Evolutionary conservation across 768 basidiomycete species (phyloP), one percentile per base, ranked within the genome.

Genomic region (Boletus reticulatus): DNA sequence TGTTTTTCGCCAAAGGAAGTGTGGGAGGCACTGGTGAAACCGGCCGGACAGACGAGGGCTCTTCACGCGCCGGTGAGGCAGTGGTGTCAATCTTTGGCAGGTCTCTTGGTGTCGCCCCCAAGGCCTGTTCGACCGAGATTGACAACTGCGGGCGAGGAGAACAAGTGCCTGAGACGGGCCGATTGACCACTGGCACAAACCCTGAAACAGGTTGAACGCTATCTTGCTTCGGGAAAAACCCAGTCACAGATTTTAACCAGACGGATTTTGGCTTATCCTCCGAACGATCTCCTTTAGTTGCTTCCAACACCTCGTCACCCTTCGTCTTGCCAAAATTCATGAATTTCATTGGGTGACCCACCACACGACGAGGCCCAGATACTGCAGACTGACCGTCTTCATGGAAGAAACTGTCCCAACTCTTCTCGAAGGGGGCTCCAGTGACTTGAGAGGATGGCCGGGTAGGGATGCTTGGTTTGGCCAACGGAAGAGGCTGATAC

Each of bases 321-420:
- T 72, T 71, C 63, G 75, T 80, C 59, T 74, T 74, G 12, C 80
- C 76, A 51, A 81, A 60, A 22, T 78, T 74, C 67, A 76, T 72
- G 22, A 81, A 62, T 66, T 74, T 82, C 63, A 70, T 75, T 32
- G 75, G 67, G 46, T 64, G 67, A 50, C 66, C 72, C 48, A 68
- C 62, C 24, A 60, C 55, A 39, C 62, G 60, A 17, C 53, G 55
- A 48, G 66, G 61, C 46, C 61, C 64, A 44, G 72, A 66, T 50
- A 61, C 56, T 48, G 64, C 67, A 41, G 56, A 60, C 42, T 55
- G 66, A 13, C 62, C 29, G 34, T 57, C 59, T 17, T 70, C 66
- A 41, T 69, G 73, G 53, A 80, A 72, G 67, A 81, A 77, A 55
- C 73, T 79, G 44, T 78, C 73, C 71, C 76, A 77, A 52, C 78